Evolutionary conservation across 208 protist genomes (phyloP).

Genomic region (Crithidia expoeki): DNA sequence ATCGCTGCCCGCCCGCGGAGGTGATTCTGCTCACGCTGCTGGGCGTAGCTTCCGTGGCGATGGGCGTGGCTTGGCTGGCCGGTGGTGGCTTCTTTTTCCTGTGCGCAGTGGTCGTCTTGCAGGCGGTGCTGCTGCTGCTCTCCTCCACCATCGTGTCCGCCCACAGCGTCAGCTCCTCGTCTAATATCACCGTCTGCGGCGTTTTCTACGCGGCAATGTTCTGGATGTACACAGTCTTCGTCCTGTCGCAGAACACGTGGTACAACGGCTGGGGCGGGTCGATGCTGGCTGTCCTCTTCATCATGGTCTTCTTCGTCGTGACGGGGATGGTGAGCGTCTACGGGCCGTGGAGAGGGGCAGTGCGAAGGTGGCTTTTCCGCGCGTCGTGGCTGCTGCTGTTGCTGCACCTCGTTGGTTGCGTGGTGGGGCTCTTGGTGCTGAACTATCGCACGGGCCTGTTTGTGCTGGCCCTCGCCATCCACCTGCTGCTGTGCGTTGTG

Average conservation of each 20-base stretch:
- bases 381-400: conserved; percentile 45
- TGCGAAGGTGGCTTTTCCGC: conserved; percentile 55
- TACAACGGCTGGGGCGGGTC: conserved; percentile 43
- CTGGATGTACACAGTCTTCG: conserved; percentile 67
- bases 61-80: conserved; percentile 53
- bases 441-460: conserved; percentile 69
- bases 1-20: conserved; percentile 29
- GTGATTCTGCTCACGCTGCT: conserved; percentile 48
- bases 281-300: conserved; percentile 43
- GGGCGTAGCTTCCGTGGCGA: conserved; percentile 38
- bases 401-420: conserved; percentile 49
- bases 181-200: conserved; percentile 43
- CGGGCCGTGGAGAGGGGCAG: conserved; percentile 41
- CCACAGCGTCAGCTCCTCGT: conserved; percentile 40
- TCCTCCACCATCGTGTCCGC: conserved; percentile 37
- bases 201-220: conserved; percentile 50
- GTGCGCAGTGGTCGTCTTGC: conserved; percentile 35
- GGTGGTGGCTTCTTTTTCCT: conserved; percentile 53
- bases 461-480: conserved; percentile 50
- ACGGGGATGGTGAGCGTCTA: conserved; percentile 49
- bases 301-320: conserved; percentile 47
- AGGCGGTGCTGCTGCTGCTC: conserved; percentile 40
- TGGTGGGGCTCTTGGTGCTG: conserved; percentile 44
- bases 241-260: conserved; percentile 46
- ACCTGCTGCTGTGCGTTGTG: conserved; percentile 53